Evolutionary conservation across 495 filamentous ascomycete genomes (phyloP).

Genomic region (Neurospora sp.): DNA sequence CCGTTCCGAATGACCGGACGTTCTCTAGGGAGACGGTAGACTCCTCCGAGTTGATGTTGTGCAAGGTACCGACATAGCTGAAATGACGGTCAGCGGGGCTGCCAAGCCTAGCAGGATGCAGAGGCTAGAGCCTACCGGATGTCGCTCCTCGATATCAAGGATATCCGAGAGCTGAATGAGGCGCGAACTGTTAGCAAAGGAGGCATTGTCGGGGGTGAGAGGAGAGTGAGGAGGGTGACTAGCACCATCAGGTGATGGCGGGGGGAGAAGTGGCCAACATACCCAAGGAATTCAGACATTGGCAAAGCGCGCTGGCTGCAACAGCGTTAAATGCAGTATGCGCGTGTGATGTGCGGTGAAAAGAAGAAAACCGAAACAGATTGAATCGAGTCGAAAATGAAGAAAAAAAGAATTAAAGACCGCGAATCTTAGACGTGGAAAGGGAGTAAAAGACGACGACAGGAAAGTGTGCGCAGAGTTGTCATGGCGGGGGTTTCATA

Average conservation of each 20-base stretch:
- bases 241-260: not conserved
- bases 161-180: constrained; percentile 57
- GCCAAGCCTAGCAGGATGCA: constrained; percentile 10
- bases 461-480: not conserved
- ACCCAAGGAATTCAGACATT: constrained; percentile 47
- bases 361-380: not conserved
- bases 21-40: constrained; percentile 94
- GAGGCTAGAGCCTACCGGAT: constrained; percentile 58
- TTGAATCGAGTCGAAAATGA: not conserved
- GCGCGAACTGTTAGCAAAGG: constrained; percentile 14
- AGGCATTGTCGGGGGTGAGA: not conserved
- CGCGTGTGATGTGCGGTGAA: not conserved
- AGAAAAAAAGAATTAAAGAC: not conserved
- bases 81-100: constrained; percentile 12
- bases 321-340: constrained; percentile 2
- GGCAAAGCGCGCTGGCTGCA: not conserved
- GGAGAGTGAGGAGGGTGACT: not conserved
- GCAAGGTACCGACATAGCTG: constrained; percentile 90
- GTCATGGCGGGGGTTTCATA: constrained; percentile 5
- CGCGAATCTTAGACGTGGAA: not conserved
- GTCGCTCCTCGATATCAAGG: constrained; percentile 91
- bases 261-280: constrained; percentile 11
- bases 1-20: constrained; percentile 86
- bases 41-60: constrained; percentile 95
- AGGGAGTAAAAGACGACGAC: not conserved